Evolutionary conservation across 345 rosid genomes (phyloP).

Genomic region (Pistacia vera): DNA sequence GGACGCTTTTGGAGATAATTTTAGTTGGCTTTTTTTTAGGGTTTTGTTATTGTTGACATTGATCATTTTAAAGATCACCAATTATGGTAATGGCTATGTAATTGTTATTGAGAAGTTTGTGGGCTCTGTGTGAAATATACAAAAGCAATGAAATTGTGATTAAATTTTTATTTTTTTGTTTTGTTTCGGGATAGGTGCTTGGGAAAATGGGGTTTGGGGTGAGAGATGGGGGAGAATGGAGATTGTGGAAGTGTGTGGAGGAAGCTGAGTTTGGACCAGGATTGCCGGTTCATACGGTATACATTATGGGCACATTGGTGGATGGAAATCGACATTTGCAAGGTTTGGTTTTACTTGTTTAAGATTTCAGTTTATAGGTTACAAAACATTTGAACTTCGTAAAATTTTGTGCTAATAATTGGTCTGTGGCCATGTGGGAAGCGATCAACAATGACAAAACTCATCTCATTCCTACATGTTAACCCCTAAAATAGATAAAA

Average conservation of each 20-base stretch:
- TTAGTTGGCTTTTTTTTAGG: not conserved
- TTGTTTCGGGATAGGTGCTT: conserved; percentile 43
- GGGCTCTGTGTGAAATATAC: not conserved
- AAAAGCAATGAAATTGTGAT: too few relatives aligned
- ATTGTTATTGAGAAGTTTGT: not conserved
- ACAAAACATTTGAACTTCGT: too few relatives aligned
- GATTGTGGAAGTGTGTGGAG: conserved; percentile 50
- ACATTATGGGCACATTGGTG: conserved; percentile 49
- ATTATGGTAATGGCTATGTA: too few relatives aligned
- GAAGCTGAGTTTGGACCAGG: conserved; percentile 90
- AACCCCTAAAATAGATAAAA: not conserved
- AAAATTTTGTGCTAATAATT: not conserved
- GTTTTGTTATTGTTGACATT: not conserved
- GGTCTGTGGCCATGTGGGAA: not conserved
- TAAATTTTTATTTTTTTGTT: not conserved
- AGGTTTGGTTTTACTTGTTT: conserved; percentile 38
- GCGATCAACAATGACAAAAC: too few relatives aligned
- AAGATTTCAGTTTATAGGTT: not conserved
- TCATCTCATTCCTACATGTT: too few relatives aligned
- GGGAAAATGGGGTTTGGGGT: conserved; percentile 47
- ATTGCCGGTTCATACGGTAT: conserved; percentile 49
- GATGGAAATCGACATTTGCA: conserved; percentile 26
- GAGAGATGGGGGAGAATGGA: conserved; percentile 62
- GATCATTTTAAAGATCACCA: not conserved
- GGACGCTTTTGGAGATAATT: not conserved